Evolutionary conservation across 1,284 basidiomycete species (phyloP).

Genomic region (Rhodofomes roseus): DNA sequence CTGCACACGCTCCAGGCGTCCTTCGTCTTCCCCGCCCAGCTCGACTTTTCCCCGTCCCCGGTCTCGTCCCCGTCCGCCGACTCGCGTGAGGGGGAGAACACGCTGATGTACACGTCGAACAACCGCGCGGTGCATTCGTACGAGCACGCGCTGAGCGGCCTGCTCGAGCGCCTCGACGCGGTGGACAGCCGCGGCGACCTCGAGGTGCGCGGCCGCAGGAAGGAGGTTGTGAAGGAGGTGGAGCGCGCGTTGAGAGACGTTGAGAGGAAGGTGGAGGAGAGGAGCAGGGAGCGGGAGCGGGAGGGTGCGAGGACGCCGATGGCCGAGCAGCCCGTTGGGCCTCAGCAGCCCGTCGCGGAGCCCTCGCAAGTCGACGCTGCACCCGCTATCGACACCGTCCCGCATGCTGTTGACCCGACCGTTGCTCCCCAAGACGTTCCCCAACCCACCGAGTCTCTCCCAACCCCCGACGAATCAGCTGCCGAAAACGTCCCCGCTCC

Average conservation of each 20-base stretch:
- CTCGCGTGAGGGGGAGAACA: constrained; percentile 5
- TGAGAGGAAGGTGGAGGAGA: constrained; percentile 38
- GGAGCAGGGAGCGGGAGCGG: constrained; percentile 29
- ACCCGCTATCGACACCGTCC: background rate
- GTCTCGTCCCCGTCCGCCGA: constrained; percentile 5
- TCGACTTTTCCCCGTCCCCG: constrained; percentile 26
- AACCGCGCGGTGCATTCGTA: constrained; percentile 48
- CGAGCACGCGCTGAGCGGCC: constrained; percentile 50
- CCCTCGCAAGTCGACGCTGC: background rate
- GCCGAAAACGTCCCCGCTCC: background rate
- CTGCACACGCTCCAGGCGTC: constrained; percentile 24
- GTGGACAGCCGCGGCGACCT: constrained; percentile 62
- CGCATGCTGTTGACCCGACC: background rate
- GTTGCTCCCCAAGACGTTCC: background rate
- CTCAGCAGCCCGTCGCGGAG: background rate
- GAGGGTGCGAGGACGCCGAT: background rate
- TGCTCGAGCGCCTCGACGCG: constrained; percentile 63
- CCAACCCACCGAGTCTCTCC: background rate
- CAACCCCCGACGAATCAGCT: background rate
- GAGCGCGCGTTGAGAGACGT: constrained; percentile 52
- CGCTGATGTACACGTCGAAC: constrained; percentile 33
- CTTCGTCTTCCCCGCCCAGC: constrained; percentile 30
- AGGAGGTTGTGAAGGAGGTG: constrained; percentile 56
- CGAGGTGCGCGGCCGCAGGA: constrained; percentile 52
- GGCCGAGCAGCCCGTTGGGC: background rate